Evolutionary conservation across 2,329 filamentous ascomycete genomes (phyloP).

Genomic region (Ceratocystis ficicola): DNA sequence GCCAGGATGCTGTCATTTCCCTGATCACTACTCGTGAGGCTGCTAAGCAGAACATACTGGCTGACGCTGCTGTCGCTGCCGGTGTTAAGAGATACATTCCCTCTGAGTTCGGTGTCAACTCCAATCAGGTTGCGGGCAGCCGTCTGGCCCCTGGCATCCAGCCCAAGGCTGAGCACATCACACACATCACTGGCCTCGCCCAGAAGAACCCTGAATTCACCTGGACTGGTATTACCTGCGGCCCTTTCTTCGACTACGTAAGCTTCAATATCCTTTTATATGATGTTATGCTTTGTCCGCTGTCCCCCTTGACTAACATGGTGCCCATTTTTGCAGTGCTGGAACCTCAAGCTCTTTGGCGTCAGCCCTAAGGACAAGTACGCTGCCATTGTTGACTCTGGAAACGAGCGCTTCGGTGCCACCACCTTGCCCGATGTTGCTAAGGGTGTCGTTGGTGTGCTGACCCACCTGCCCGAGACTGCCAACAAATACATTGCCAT

Average conservation of each 20-base stretch:
- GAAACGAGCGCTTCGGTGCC: slow-evolving; percentile 36
- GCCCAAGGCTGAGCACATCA: slow-evolving; percentile 36
- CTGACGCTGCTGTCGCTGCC: slow-evolving; percentile 47
- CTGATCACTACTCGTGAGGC: slow-evolving; percentile 31
- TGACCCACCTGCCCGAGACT: slow-evolving; percentile 40
- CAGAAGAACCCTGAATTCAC: slow-evolving; percentile 33
- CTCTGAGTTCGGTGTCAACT: slow-evolving; percentile 41
- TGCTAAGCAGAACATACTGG: slow-evolving; percentile 32
- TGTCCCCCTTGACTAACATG: slow-evolving; percentile 30
- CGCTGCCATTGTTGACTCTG: slow-evolving; percentile 38
- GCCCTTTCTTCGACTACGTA: slow-evolving; percentile 35
- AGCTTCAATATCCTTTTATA: slow-evolving; percentile 28
- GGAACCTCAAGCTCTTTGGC: slow-evolving; percentile 32
- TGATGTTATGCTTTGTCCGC: slow-evolving; percentile 37
- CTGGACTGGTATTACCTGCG: slow-evolving; percentile 38
- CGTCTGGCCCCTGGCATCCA: slow-evolving; percentile 35
- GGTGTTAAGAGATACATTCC: slow-evolving; percentile 52
- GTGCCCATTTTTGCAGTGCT: slow-evolving; percentile 25
- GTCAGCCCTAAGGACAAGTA: slow-evolving; percentile 36
- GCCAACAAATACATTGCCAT: slow-evolving; percentile 40
- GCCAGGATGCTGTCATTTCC: slow-evolving; percentile 44
- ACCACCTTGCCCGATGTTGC: slow-evolving; percentile 39
- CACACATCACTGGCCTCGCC: slow-evolving; percentile 33
- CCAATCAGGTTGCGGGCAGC: slow-evolving; percentile 25
- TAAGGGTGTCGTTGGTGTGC: slow-evolving; percentile 37